Evolutionary conservation across 2,329 filamentous ascomycete species (phyloP), one percentile per base, ranked within the genome.

Genomic region (Tolypocladium capitatum): DNA sequence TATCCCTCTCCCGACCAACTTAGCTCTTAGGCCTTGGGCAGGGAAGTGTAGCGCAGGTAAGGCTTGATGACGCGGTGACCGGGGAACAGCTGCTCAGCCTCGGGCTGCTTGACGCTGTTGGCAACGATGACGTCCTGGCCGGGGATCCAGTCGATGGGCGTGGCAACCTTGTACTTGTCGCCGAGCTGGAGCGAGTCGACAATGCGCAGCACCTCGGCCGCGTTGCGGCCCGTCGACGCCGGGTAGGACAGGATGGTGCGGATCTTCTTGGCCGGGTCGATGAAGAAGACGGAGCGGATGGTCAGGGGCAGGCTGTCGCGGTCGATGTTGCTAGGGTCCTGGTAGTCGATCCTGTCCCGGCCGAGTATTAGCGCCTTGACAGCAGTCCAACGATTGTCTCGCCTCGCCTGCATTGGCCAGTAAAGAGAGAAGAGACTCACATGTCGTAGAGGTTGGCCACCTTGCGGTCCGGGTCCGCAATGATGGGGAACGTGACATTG

Each of bases 91-190:
- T 84, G 81, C 76, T 83, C 83, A 62, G 89, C 90, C 71, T 92
- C 83, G 66, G 86, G 85, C 53, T 87, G 89, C 65, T 80, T 84
- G 63, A 95, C 80, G 52, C 74, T 75, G 43, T 89, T 87, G 63
- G 89, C 87, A 53, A 96, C 86, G 63, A 96, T 94, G 57, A 95
- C 90, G 64, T 96, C 89, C 60, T 94, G 84, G 47, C 89, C 89
- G 41, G 81, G 81, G 35, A 83, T 73, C 89, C 89, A 95, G 75
- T 95, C 85, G 68, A 95, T 90, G 45, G 89, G 89, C 48, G 86
- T 92, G 55, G 84, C 89, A 63, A 94, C 72, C 59, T 84, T 84
- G 77, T 91, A 81, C 78, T 87, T 89, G 72, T 95, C 90, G 50
- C 84, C 87, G 40, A 81, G 81, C 75, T 88, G 84, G 54, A 89